Evolutionary conservation across 306 rosid species (phyloP).

Genomic region (Lathyrus sativus): DNA sequence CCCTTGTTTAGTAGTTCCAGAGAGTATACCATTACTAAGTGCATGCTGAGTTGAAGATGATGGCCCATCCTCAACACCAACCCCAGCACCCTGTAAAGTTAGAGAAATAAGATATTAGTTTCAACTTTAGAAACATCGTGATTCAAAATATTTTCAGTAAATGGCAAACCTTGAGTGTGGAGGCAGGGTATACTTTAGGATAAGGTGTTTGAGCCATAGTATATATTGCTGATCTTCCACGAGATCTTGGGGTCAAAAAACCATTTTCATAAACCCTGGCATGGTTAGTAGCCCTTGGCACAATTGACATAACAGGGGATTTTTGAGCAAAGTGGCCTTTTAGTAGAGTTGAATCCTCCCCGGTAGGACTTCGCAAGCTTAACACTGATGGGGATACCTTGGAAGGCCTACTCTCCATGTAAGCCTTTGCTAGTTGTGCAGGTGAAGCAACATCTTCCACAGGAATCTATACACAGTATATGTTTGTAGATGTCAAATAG

Average conservation of each 20-base stretch:
- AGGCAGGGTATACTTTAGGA: constrained; percentile 57
- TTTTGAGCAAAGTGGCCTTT: constrained; percentile 48
- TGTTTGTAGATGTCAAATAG: constrained; percentile 30
- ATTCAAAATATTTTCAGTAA: constrained; percentile 2
- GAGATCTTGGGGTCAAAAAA: constrained; percentile 73
- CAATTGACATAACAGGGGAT: constrained; percentile 51
- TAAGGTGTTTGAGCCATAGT: constrained; percentile 87
- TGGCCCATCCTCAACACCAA: constrained; percentile 51
- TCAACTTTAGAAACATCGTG: not conserved
- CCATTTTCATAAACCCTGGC: constrained; percentile 60
- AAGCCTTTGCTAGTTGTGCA: constrained; percentile 81
- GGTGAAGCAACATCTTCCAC: constrained; percentile 84
- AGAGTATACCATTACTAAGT: constrained; percentile 47
- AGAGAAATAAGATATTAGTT: constrained; percentile 33
- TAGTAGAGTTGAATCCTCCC: constrained; percentile 44
- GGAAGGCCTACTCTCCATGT: constrained; percentile 81
- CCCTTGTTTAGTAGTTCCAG: constrained; percentile 71
- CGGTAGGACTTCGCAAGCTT: constrained; percentile 41
- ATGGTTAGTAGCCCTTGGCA: constrained; percentile 54
- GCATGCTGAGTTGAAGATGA: constrained; percentile 61
- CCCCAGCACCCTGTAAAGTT: constrained; percentile 53
- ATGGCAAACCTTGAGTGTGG: constrained; percentile 57
- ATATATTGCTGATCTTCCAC: constrained; percentile 81
- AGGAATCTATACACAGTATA: constrained; percentile 52
- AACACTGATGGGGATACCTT: constrained; percentile 63